Base-by-base conservation (phyloP, 2,329 filamentous ascomycete genomes). In the Balansia obtecta region DNA sequence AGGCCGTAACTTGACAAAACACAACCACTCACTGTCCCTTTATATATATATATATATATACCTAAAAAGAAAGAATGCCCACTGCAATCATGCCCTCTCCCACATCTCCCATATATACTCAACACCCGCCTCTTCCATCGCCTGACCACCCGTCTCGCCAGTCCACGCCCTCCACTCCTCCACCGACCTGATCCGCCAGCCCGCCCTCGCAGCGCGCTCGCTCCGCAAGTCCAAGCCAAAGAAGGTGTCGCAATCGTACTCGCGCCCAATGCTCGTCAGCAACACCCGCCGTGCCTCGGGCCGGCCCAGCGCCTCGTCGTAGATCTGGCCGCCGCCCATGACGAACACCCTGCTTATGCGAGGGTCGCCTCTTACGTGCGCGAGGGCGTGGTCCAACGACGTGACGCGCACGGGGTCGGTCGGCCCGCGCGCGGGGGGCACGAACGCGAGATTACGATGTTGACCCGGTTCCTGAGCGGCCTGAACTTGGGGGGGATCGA, bases 321-420 rank as follows among this genome's bases (percentile, higher is more conserved):
- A 98, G 56, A 97, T 83, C 69, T 89, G 85, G 50, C 82, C 86
- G 4, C 93, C 93, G 22, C 93, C 93, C 60, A 98, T 96, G 42
- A 97, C 79, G 66, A 90, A 97, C 3, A 88, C 75, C 58, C 78
- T 77, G 9, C 74, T 77, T 34, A 82, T 58, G 41, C 56, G 57
- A 48, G 65, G 62, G 45, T 74, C 62, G 22, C 32, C 12, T 15
- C n/a, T 22, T n/a, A 76, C 68, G 50, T 71, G 72, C 45, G 61
- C 60, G 41, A 87, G 57, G 3, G 82, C 82, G 46, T 71, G 68
- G 50, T 80, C 75, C 4, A 88, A 65, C 11, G 82, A 82, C 1
- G 67, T 62, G 4, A 79, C 76, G 47, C 78, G 75, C 2, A 88
- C 67, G 1, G 80, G 68, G n/a, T 75, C 73, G 7, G 54, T 33